Evolutionary conservation across 2,329 filamentous ascomycete species (phyloP).

Genomic region (Aspergillus unguis): DNA sequence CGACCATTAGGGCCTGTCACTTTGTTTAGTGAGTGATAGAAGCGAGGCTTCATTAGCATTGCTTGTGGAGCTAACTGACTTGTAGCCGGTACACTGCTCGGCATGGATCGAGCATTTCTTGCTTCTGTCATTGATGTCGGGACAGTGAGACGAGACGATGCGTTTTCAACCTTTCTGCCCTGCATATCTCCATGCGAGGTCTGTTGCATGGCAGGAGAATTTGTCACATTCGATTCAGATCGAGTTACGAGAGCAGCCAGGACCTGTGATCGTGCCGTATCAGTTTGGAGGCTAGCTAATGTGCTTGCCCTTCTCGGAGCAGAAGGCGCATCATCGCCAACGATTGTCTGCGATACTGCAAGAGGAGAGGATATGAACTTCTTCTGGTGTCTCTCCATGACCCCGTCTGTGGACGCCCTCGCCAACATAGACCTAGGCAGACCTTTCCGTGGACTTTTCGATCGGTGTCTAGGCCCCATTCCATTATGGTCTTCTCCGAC

Average conservation of each 20-base stretch:
- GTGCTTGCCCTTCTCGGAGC: background rate
- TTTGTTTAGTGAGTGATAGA: slow-evolving; percentile 10
- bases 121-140: background rate
- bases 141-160: background rate
- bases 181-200: background rate
- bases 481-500: background rate
- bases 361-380: slow-evolving; percentile 34
- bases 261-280: background rate
- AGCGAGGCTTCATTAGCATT: slow-evolving; percentile 8
- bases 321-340: slow-evolving; percentile 5
- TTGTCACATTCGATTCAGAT: background rate
- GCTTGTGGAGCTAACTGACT: slow-evolving; percentile 6
- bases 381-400: slow-evolving; percentile 16
- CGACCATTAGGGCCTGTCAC: background rate
- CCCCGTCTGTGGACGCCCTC: slow-evolving; percentile 9
- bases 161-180: background rate
- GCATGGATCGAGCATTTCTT: background rate
- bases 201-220: background rate
- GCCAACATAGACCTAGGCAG: background rate
- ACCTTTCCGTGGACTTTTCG: background rate
- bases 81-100: slow-evolving; percentile 2
- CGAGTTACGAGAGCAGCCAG: background rate
- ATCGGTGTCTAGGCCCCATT: background rate
- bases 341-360: slow-evolving; percentile 23
- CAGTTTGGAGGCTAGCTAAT: background rate